Evolutionary conservation across 352 stramenopile genomes (phyloP).

Genomic region (Phytophthora fragariaefolia): DNA sequence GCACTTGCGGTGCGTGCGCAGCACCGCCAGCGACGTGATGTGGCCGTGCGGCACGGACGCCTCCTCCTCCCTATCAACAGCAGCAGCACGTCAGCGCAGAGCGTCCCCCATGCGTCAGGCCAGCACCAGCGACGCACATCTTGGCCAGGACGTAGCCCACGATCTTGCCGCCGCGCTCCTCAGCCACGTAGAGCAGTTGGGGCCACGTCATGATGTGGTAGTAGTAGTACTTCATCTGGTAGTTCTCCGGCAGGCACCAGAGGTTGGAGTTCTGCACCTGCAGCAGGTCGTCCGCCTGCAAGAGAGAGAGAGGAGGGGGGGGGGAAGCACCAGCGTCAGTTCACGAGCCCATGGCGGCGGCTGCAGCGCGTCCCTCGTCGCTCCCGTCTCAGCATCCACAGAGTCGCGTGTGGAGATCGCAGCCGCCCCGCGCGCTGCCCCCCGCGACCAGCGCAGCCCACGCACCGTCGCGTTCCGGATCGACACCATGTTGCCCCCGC

Average conservation of each 20-base stretch:
- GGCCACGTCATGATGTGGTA: conserved; percentile 99
- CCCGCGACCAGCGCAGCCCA: background rate
- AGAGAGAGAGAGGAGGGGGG: conserved; percentile 9
- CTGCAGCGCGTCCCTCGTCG: background rate
- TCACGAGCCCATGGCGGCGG: background rate
- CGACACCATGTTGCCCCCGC: conserved; percentile 88
- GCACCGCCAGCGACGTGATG: conserved; percentile 98
- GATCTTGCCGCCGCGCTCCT: conserved; percentile 98
- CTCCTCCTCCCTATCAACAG: conserved; percentile 74
- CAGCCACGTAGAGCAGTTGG: conserved; percentile 98
- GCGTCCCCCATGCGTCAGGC: background rate
- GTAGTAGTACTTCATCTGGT: conserved; percentile 99
- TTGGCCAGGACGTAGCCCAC: conserved; percentile 99
- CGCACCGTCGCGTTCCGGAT: conserved; percentile 94
- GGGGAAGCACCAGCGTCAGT: conserved; percentile 6
- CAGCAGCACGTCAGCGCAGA: conserved; percentile 5
- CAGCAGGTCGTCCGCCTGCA: conserved; percentile 94
- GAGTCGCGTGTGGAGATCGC: background rate
- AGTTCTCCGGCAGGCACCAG: conserved; percentile 99
- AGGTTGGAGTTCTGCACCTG: conserved; percentile 99
- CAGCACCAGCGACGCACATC: conserved; percentile 87
- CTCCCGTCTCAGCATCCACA: background rate
- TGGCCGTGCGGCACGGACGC: conserved; percentile 94
- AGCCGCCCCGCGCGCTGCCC: background rate
- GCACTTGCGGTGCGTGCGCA: conserved; percentile 97